Evolutionary conservation across 2,329 filamentous ascomycete genomes (phyloP).

Genomic region (Pezizomycotina sp.): DNA sequence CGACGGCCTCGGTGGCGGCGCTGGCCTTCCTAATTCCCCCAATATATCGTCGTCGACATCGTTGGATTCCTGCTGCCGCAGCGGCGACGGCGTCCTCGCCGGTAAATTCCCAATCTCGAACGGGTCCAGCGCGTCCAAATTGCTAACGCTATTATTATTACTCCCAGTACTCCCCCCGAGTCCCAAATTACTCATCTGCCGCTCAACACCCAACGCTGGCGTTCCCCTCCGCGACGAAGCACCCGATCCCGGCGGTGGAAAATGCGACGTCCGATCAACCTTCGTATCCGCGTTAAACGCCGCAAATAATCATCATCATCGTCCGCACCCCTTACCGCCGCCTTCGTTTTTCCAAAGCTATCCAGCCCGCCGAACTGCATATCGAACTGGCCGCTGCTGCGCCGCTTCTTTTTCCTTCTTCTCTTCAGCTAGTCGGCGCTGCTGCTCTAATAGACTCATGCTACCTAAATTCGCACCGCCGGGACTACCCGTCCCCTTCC

Average conservation of each 20-base stretch:
- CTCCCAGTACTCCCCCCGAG: no score
- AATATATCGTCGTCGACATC: slow-evolving; percentile 50
- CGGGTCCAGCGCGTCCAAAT: slow-evolving; percentile 12
- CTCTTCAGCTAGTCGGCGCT: slow-evolving; percentile 58
- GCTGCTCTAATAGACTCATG: slow-evolving; percentile 48
- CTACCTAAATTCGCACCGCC: no score
- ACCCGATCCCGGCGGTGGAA: slow-evolving; percentile 36
- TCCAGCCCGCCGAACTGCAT: slow-evolving; percentile 27
- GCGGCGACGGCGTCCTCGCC: not conserved
- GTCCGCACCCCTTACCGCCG: slow-evolving; percentile 27
- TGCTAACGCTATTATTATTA: slow-evolving; percentile 10
- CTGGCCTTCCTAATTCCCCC: slow-evolving; percentile 46
- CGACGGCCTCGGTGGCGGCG: slow-evolving; percentile 29
- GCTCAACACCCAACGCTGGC: slow-evolving; percentile 22
- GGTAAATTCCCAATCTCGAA: slow-evolving; percentile 16
- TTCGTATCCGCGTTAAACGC: slow-evolving; percentile 50
- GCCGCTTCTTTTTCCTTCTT: slow-evolving; percentile 59
- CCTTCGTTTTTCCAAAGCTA: slow-evolving; percentile 34
- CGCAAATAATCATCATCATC: slow-evolving; percentile 50
- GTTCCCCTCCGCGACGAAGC: slow-evolving; percentile 2
- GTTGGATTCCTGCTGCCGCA: slow-evolving; percentile 5
- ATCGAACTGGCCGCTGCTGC: slow-evolving; percentile 59
- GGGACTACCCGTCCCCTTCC: slow-evolving; percentile 32
- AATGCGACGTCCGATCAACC: slow-evolving; percentile 50
- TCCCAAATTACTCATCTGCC: slow-evolving; percentile 16